Percentiles rank a stretch among this genome's conserved stretches.
phyloP scores from a whole-genome alignment of 1,284 basidiomycete genomes.

The Apiotrichum montevideense region DNA sequence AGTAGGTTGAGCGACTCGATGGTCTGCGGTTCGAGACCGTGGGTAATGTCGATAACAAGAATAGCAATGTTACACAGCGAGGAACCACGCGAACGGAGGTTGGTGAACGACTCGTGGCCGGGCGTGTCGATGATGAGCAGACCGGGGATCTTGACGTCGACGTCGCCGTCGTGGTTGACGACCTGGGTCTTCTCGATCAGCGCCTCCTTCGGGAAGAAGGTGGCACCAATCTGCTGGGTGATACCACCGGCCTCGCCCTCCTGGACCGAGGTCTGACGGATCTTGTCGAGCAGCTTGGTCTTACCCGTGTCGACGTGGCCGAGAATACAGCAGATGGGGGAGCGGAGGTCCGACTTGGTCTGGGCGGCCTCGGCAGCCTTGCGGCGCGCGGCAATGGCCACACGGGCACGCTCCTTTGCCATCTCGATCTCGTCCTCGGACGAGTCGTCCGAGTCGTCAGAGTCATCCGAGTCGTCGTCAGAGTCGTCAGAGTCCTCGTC shows the following conservation, averaged over 20 bases:
- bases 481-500: constrained; percentile 48
- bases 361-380: constrained; percentile 81
- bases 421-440: constrained; percentile 63
- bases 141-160: constrained; percentile 96
- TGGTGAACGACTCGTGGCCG: constrained; percentile 99
- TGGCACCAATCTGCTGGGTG: constrained; percentile 99
- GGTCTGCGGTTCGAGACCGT: constrained; percentile 96
- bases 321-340: constrained; percentile 98
- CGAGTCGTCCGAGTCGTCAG: constrained; percentile 50
- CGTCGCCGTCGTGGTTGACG: constrained; percentile 74
- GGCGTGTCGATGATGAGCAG: constrained; percentile 97
- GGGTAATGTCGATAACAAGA: constrained; percentile 98
- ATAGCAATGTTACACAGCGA: constrained; percentile 99
- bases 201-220: constrained; percentile 97
- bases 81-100: constrained; percentile 90
- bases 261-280: constrained; percentile 99
- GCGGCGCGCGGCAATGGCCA: constrained; percentile 71
- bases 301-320: constrained; percentile 99
- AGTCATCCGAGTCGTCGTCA: constrained; percentile 36
- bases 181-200: constrained; percentile 89
- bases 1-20: constrained; percentile 91
- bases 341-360: constrained; percentile 84
- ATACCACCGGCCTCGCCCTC: constrained; percentile 99
- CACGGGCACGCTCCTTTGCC: constrained; percentile 76
- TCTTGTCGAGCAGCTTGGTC: constrained; percentile 98